Conservation (phyloP, 306 rosid species). For the Cotoneaster glaucophyllus region DNA sequence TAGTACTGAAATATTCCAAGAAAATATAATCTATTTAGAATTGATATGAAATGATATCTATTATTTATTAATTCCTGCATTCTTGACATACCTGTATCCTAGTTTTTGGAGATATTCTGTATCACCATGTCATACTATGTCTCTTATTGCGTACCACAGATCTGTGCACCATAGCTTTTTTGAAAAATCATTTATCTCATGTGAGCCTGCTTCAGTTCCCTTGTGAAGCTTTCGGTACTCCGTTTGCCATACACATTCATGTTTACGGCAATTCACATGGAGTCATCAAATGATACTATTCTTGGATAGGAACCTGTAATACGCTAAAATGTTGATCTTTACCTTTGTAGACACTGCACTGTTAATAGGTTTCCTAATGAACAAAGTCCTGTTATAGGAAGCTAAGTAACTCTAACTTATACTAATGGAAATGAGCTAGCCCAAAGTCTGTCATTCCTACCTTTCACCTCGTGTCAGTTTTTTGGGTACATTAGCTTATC, state of each 20-base stretch:
- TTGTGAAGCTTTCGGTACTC: neutral
- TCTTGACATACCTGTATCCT: no score
- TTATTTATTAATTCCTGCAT: no score
- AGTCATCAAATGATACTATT: neutral
- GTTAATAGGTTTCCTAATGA: neutral
- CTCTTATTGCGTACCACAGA: no score
- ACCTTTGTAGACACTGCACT: neutral
- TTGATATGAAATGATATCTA: no score
- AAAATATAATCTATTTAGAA: no score
- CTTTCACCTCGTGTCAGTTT: neutral
- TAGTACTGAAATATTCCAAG: no score
- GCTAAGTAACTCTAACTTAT: neutral
- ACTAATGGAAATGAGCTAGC: neutral
- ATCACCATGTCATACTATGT: no score
- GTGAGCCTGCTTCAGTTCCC: neutral
- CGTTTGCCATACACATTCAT: neutral
- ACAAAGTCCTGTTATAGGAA: neutral
- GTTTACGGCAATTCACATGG: neutral
- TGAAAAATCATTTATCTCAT: neutral
- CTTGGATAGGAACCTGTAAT: neutral
- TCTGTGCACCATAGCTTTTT: no score
- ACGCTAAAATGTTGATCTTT: neutral
- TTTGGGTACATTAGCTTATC: neutral
- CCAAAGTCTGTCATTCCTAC: neutral
- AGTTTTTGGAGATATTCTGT: no score